Base-by-base conservation (phyloP, 495 filamentous ascomycete genomes). In the Penicillium coffeae region DNA sequence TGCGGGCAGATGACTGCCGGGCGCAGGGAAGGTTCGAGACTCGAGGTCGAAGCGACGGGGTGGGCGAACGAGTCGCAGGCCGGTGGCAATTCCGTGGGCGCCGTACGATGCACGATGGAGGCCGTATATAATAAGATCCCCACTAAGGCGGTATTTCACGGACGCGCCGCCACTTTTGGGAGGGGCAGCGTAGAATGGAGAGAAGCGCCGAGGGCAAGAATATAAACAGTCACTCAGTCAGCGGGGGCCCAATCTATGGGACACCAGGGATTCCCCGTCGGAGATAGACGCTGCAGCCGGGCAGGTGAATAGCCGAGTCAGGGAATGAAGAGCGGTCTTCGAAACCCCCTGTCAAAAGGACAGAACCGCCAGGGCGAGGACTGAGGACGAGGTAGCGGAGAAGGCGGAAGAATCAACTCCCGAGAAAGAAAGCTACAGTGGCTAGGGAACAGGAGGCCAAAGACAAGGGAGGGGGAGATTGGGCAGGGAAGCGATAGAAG, bases 1-100 rank as follows among this genome's bases (percentile, higher is more conserved):
- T 34, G 16, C 14, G 30, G 76, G 88, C 41, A 87, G 93, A 7
- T 8, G 15, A 45, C 77, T 90, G 89, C 86, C 82, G 91, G 69
- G 78, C 81, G 47, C 89, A 93, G 45, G 12, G 45, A 45, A 8
- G n/a, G 21, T 7, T 22, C 21, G 34, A 19, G 36, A 33, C 13
- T 35, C 32, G 38, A 15, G 42, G 18, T 38, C 30, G 21, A 38
- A 41, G 27, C 33, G 21, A 19, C 33, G 25, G 16, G 37, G 27
- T 7, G 35, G 44, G 9, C 12, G 32, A 27, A 30, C 1, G 33
- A 35, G 34, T 19, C 35, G 37, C 43, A 10, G 12, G 32, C 6
- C 20, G 36, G 42, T 54, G 27, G 37, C 42, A 42, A 20, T 49
- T 22, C 36, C 36, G 30, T n/a, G 16, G 20, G 22, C 20, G 44